Conservation (phyloP, 2,329 filamentous ascomycete genomes). For the Colletotrichum sp. region DNA sequence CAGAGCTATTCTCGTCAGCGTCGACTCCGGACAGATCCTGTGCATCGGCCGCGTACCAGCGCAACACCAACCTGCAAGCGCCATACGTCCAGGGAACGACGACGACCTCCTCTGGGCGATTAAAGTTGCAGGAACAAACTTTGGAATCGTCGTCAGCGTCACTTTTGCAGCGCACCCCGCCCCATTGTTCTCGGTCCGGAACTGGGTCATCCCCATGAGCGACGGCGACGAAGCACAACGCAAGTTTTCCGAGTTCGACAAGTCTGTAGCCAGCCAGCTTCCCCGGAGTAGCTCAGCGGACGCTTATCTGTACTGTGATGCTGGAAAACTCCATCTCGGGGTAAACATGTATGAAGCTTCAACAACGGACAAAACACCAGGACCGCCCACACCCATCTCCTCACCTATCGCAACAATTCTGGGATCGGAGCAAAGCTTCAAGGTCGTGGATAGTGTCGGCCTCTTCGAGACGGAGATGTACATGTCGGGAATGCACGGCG, state of each 20-base stretch:
- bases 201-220: slow-evolving; percentile 42
- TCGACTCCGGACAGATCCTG: slow-evolving; percentile 49
- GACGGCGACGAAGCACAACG: slow-evolving; percentile 31
- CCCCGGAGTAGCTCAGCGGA: slow-evolving; percentile 52
- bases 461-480: slow-evolving; percentile 67
- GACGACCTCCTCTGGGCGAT: slow-evolving; percentile 60
- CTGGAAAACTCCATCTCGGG: slow-evolving; percentile 50
- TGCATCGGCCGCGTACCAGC: slow-evolving; percentile 56
- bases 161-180: slow-evolving; percentile 51
- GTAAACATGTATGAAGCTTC: slow-evolving; percentile 51
- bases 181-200: slow-evolving; percentile 41
- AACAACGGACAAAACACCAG: background rate
- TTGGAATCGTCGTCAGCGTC: slow-evolving; percentile 61
- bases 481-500: slow-evolving; percentile 62
- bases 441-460: slow-evolving; percentile 48
- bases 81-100: slow-evolving; percentile 50
- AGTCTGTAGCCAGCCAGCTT: slow-evolving; percentile 41
- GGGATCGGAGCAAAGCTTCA: slow-evolving; percentile 34
- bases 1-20: slow-evolving; percentile 62
- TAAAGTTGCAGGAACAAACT: slow-evolving; percentile 63
- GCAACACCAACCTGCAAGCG: slow-evolving; percentile 41
- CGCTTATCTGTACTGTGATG: slow-evolving; percentile 58
- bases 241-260: slow-evolving; percentile 44
- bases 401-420: slow-evolving; percentile 26
- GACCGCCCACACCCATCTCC: background rate